A percentile compares a stretch with the other conserved stretches of the same genome.
Evolutionary conservation across 306 rosid genomes (phyloP).

Genomic region (Vigna trinervia): DNA sequence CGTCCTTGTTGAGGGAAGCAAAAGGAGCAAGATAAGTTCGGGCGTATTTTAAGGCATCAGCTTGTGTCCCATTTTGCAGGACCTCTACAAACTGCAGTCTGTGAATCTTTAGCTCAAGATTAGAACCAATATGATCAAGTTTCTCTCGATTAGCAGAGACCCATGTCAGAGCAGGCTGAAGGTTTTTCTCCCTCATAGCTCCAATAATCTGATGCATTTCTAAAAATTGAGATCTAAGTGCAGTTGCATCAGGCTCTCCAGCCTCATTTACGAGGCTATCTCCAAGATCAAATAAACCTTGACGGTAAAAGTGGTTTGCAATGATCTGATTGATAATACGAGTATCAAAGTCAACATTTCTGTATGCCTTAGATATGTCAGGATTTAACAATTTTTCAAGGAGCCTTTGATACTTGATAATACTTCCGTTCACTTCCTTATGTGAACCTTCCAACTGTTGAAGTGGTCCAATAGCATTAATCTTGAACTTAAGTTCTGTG

Average conservation of each 20-base stretch:
- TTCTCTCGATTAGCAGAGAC: slow-evolving; percentile 58
- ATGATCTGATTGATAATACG: slow-evolving; percentile 70
- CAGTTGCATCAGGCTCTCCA: slow-evolving; percentile 62
- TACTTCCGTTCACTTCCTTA: slow-evolving; percentile 65
- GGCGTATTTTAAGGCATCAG: slow-evolving; percentile 73
- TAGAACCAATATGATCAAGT: slow-evolving; percentile 63
- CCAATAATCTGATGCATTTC: slow-evolving; percentile 75
- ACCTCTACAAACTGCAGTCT: slow-evolving; percentile 76
- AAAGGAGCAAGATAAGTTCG: slow-evolving; percentile 70
- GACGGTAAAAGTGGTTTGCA: slow-evolving; percentile 77
- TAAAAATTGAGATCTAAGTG: slow-evolving; percentile 63
- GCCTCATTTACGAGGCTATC: slow-evolving; percentile 75
- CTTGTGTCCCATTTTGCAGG: slow-evolving; percentile 60
- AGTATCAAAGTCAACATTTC: slow-evolving; percentile 75
- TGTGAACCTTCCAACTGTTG: slow-evolving; percentile 71
- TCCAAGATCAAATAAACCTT: slow-evolving; percentile 78
- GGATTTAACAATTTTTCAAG: slow-evolving; percentile 68
- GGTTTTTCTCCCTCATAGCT: slow-evolving; percentile 68
- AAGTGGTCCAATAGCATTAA: slow-evolving; percentile 61
- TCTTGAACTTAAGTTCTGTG: slow-evolving; percentile 63
- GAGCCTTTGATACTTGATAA: slow-evolving; percentile 71
- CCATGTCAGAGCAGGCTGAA: slow-evolving; percentile 88
- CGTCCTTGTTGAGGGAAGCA: slow-evolving; percentile 67
- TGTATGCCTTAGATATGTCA: slow-evolving; percentile 84
- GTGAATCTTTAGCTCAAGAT: slow-evolving; percentile 76